Base-by-base conservation (phyloP, 2,329 filamentous ascomycete species). In the Exophiala sp. region DNA sequence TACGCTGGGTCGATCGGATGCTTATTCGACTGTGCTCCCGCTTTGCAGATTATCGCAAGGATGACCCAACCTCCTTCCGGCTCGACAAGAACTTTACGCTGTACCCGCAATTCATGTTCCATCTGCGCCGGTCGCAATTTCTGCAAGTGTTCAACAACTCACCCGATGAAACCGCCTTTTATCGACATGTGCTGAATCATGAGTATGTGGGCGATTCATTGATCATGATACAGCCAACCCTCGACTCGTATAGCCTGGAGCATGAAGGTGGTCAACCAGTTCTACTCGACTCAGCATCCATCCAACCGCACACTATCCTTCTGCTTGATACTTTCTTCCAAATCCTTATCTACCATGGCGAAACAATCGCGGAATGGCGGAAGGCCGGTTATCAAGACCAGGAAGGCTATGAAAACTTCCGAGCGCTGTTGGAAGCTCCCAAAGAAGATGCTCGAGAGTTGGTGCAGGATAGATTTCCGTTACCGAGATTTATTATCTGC, bases 91-190 rank as follows among this genome's bases (percentile, higher is more conserved):
- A 98, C 75, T 98, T 98, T 66, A 97, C 91, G 0, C 78, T 98
- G 13, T 98, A 98, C 65, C 93, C 93, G 21, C 93, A 98, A 67
- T 98, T 98, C 73, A 98, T 98, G 93, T 98, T 98, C 77, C 93
- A 98, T 69, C 79, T 98, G 54, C 86, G 93, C 62, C 82, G 93
- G 69, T 95, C 89, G 70, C 93, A 97, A 69, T 98, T 98, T 75
- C 71, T 98, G 58, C 93, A 98, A 66, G 90, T 98, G 50, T 98
- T 98, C 80, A 98, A 98, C 76, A 98, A 97, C 70, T 97, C 91
- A 0, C 93, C 93, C 6, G 93, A 98, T 63, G 93, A 98, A 71
- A 98, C 93, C 19, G 93, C 93, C n/a, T 98, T 98, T 71, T 95
- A 97, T 67, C 81, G 93, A 54, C 93, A 98, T 65, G 89, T 98